These are phyloP conservation scores for Plasmodium sp. DNA, from an alignment of 169 alveolate genomes.

Conservation along the genomic window DNA sequence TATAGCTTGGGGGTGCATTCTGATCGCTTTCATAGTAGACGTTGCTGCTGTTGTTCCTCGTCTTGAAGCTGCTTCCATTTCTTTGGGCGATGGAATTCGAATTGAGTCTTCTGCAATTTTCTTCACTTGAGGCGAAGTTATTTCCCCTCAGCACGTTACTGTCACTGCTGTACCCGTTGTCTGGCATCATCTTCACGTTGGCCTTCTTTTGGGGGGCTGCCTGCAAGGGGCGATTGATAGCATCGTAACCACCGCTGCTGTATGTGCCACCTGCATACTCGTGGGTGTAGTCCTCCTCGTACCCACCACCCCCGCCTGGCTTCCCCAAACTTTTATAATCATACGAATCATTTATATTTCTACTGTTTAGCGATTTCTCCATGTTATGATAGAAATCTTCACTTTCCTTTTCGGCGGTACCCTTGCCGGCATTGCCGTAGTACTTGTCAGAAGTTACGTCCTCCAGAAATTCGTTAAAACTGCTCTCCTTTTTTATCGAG, in stretches of 20 bases:
- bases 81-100: neutral
- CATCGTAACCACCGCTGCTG: neutral
- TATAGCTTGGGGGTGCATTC: neutral
- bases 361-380: constrained; percentile 20
- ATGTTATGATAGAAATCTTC: constrained; percentile 23
- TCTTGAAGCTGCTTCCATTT: neutral
- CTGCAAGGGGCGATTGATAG: neutral
- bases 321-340: neutral
- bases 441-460: constrained; percentile 15
- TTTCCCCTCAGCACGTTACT: constrained; percentile 17
- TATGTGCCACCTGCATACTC: neutral
- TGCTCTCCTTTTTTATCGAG: constrained; percentile 40
- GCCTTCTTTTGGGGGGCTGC: neutral
- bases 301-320: neutral
- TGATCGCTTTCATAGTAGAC: constrained; percentile 7
- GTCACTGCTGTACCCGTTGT: constrained; percentile 66
- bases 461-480: constrained; percentile 69
- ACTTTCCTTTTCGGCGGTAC: neutral
- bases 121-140: constrained; percentile 11
- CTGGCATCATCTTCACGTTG: constrained; percentile 4
- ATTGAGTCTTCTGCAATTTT: constrained; percentile 7
- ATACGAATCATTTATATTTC: constrained; percentile 37
- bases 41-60: constrained; percentile 45
- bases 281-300: neutral
- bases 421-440: constrained; percentile 1